These are phyloP conservation scores for Eragrostis curvula DNA, from an alignment of 176 grass and related monocot species.

Conservation along the genomic window DNA sequence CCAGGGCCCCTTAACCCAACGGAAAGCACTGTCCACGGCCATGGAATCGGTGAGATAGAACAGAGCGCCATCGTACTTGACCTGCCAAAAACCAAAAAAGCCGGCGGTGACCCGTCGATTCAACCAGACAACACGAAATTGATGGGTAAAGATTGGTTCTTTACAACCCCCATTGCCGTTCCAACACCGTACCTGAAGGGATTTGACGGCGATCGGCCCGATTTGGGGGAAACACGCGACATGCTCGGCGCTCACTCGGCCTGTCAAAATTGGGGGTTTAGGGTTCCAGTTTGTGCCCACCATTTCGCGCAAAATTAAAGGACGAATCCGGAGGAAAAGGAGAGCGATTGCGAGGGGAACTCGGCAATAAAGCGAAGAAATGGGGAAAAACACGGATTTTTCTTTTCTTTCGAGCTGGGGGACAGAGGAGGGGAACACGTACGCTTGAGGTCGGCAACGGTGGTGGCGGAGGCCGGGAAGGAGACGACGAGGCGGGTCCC, in stretches of 20 bases:
- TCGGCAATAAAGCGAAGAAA: not conserved
- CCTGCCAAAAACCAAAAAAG: not conserved
- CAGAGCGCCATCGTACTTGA: not conserved
- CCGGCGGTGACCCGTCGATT: not conserved
- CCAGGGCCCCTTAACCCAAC: not conserved
- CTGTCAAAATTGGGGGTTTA: not conserved
- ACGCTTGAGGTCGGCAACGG: conserved; percentile 33
- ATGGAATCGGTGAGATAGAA: not conserved
- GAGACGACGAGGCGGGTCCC: conserved; percentile 8
- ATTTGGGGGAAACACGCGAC: not conserved
- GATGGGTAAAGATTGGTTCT: not conserved
- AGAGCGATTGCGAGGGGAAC: not conserved
- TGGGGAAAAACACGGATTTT: not conserved
- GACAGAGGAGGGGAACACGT: not conserved
- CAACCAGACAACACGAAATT: not conserved
- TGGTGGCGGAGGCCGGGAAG: conserved; percentile 24
- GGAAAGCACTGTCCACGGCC: not conserved
- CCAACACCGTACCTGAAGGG: not conserved
- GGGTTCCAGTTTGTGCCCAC: not conserved
- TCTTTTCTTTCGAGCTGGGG: no score
- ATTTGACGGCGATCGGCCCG: not conserved
- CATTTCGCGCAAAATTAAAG: not conserved
- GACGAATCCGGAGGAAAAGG: not conserved
- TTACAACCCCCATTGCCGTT: not conserved
- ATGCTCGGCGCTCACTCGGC: not conserved